These are phyloP conservation scores for Poteriospumella lacustris DNA, from an alignment of 108 stramenopile species.

Conservation along the genomic window DNA sequence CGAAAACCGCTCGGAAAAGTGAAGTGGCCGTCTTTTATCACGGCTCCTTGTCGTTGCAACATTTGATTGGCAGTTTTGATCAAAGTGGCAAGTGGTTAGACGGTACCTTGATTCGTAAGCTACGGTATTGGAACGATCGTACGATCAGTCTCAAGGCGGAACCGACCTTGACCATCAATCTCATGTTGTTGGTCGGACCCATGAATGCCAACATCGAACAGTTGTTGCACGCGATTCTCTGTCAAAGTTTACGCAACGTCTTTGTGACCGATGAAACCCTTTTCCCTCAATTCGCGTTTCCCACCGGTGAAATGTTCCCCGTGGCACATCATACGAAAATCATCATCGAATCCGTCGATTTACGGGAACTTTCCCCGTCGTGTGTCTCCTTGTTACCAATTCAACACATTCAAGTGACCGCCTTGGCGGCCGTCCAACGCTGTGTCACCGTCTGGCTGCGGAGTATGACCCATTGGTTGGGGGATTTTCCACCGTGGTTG, in stretches of 20 bases:
- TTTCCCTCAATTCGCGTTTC: not conserved
- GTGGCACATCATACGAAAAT: not conserved
- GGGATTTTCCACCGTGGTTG: conserved; percentile 18
- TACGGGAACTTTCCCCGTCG: not conserved
- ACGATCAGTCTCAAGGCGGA: not conserved
- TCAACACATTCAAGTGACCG: not conserved
- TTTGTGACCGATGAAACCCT: not conserved
- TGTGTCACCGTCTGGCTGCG: not conserved
- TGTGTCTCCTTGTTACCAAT: not conserved
- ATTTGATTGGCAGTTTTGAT: conserved; percentile 3
- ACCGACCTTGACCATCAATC: not conserved
- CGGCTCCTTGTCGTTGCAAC: not conserved
- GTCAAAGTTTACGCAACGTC: not conserved
- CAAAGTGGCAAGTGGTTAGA: conserved; percentile 4
- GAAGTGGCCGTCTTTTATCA: not conserved
- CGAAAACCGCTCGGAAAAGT: too few relatives aligned
- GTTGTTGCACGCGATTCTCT: not conserved
- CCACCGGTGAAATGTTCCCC: not conserved
- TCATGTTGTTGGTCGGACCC: not conserved
- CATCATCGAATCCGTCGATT: conserved; percentile 12
- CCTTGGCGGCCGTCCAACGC: not conserved
- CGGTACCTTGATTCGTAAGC: not conserved
- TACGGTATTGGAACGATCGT: not conserved
- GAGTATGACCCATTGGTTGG: conserved; percentile 13
- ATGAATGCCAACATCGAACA: not conserved